Evolutionary conservation across 805 yeast species (phyloP), one percentile per base, ranked within the genome.

Genomic region (Metschnikowia reukaufii): DNA sequence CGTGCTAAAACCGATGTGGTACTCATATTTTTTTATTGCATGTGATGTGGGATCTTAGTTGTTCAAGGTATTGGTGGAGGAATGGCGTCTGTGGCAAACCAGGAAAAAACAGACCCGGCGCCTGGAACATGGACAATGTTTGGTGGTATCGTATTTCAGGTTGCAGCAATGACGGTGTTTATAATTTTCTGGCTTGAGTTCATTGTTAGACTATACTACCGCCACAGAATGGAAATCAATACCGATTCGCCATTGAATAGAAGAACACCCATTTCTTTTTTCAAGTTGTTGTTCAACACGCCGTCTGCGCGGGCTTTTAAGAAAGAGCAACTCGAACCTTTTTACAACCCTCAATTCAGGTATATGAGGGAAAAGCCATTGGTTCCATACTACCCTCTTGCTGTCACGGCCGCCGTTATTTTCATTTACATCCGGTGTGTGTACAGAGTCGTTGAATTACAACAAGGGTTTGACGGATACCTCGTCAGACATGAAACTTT

Each of bases 61-160:
- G 54, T 71, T 23, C 76, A 71, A 54, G 73, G 72, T 5, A 63
- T 61, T 19, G 74, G 72, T 7, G 74, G 74, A 16, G 76, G 72
- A 20, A 63, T 61, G 44, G 58, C 67, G 15, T 60, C 70, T 15
- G 52, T 57, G 17, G 72, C 72, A 2, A 57, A 66, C 16, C 50
- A 56, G 13, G 42, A 49, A 8, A 52, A 56, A 34, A 45, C 49
- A 21, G 59, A 63, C 51, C 51, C 73, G 1, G 50, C 43, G 2
- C 67, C 70, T 1, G 76, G 75, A 18, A 62, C 67, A 1, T 52
- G 67, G 52, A 60, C 62, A 20, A 67, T 70, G 67, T 64, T 69
- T 51, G 71, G 67, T 6, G 75, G 76, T 38, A 64, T 70, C 36
- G 48, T 57, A 5, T 54, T 68, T 44, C 76, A 70, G 57, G 70